phyloP scores from a whole-genome alignment of 2,329 filamentous ascomycete genomes.

The Penicillium aurantiogriseum region DNA sequence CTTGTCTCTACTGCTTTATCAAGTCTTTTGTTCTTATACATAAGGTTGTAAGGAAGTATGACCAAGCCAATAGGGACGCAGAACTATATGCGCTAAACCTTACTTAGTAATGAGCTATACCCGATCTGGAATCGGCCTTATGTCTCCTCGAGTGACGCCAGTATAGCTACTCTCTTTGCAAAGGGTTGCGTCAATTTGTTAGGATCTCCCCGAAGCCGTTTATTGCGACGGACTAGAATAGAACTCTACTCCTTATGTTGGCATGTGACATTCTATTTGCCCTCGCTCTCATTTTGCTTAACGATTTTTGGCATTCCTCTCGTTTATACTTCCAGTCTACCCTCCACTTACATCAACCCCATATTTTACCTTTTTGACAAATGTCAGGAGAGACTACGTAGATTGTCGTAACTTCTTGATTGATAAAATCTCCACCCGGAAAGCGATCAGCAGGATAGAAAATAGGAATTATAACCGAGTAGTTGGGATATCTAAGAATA shows the following conservation, averaged over 20 bases:
- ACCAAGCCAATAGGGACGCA: not conserved
- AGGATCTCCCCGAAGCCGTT: not conserved
- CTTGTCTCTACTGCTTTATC: no score
- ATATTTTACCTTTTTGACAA: not conserved
- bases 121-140: not conserved
- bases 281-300: not conserved
- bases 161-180: not conserved
- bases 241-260: not conserved
- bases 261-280: not conserved
- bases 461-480: not conserved
- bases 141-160: not conserved
- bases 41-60: not conserved
- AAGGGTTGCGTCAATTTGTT: not conserved
- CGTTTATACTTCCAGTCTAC: not conserved
- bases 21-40: not conserved
- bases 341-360: not conserved
- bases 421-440: not conserved
- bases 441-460: not conserved
- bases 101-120: not conserved
- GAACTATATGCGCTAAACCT: not conserved
- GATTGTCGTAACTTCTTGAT: not conserved
- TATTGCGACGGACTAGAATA: not conserved
- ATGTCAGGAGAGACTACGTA: not conserved
- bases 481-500: not conserved
- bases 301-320: not conserved